A percentile compares a stretch with the other conserved stretches of the same genome.
Conservation (phyloP, 441 rosid species). For the Adansonia gregorii region DNA sequence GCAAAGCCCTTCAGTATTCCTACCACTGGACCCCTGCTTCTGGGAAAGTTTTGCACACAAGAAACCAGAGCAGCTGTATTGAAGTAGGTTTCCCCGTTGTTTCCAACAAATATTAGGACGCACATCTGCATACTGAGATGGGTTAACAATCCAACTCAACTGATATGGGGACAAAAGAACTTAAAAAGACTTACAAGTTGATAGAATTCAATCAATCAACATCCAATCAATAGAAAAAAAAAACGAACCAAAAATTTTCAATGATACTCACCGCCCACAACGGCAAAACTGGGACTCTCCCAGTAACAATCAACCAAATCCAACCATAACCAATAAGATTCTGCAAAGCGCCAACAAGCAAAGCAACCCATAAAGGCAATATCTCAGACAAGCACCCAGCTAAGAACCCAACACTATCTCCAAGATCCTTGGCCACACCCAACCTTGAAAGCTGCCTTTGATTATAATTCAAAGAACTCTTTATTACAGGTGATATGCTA, state of each 20-base stretch:
- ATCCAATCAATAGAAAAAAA: not conserved
- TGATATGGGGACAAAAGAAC: not conserved
- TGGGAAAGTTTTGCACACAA: conserved; percentile 91
- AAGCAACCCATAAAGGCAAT: conserved; percentile 90
- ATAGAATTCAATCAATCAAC: not conserved
- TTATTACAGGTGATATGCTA: conserved; percentile 92
- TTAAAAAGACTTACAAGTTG: not conserved
- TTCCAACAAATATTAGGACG: conserved; percentile 77
- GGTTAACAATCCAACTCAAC: conserved; percentile 21
- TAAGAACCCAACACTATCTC: conserved; percentile 87
- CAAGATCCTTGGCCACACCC: conserved; percentile 98
- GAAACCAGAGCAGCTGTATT: conserved; percentile 88
- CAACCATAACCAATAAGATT: conserved; percentile 88
- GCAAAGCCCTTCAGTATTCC: conserved; percentile 96
- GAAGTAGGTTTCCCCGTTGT: conserved; percentile 95
- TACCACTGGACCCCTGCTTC: conserved; percentile 92
- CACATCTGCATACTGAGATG: conserved; percentile 64
- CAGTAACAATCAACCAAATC: conserved; percentile 90
- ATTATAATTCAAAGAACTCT: conserved; percentile 79
- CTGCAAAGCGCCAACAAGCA: conserved; percentile 86
- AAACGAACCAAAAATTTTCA: not conserved
- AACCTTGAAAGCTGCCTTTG: conserved; percentile 83
- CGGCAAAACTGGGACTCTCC: conserved; percentile 73
- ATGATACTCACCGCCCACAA: conserved; percentile 83
- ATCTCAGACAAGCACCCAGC: conserved; percentile 86